Percentiles rank a stretch among this genome's conserved stretches.
These are phyloP conservation scores for Mortierella sp. DNA, from an alignment of 371 early-diverging fungal genomes.

Conservation along the genomic window DNA sequence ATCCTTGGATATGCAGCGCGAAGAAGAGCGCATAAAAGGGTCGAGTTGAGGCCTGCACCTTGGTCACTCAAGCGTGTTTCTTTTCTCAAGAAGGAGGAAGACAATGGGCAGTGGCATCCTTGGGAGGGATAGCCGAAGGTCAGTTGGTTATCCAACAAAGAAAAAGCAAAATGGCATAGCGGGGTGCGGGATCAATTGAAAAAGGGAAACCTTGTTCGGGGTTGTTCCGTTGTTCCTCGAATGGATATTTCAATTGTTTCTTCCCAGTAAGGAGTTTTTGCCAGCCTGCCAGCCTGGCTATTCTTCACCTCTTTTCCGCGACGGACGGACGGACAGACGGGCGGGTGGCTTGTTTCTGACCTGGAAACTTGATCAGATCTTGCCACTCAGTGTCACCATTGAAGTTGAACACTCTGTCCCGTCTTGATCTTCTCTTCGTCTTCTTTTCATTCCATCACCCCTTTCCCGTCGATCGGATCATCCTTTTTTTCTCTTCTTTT, in stretches of 20 bases:
- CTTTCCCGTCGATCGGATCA: constrained; percentile 15
- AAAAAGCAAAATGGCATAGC: not conserved
- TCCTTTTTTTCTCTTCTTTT: constrained; percentile 32
- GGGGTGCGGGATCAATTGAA: not conserved
- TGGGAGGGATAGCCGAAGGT: not conserved
- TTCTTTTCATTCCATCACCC: not conserved
- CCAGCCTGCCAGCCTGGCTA: not conserved
- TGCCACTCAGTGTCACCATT: not conserved
- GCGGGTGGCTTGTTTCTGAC: not conserved
- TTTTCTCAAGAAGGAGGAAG: not conserved
- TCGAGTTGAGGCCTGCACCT: not conserved
- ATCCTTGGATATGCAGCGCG: too few relatives aligned
- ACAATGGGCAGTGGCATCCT: not conserved
- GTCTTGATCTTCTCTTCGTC: constrained; percentile 4
- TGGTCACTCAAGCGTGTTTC: too few relatives aligned
- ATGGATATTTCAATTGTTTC: not conserved
- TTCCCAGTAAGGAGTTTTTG: not conserved
- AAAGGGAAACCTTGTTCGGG: not conserved
- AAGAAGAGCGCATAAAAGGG: too few relatives aligned
- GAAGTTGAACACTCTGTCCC: not conserved
- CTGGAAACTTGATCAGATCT: not conserved
- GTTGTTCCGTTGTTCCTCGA: not conserved
- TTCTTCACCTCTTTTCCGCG: not conserved
- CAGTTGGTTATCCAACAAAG: not conserved
- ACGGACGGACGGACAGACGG: not conserved